phyloP scores from a whole-genome alignment of 208 protist genomes.

The Sergeia podlipaevii region DNA sequence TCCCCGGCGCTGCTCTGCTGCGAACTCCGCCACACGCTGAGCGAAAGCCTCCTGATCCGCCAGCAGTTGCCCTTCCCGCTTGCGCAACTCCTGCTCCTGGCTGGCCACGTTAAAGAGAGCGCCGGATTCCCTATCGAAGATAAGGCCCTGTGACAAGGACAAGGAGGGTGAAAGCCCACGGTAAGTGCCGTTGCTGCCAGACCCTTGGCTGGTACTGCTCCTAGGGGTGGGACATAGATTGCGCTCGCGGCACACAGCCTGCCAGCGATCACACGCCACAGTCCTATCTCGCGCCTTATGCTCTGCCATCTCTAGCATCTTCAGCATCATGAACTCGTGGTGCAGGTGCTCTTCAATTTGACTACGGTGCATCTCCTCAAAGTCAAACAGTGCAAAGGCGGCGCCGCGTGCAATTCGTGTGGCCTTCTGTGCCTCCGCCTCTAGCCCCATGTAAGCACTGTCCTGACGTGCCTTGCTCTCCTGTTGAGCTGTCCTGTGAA shows the following conservation, averaged over 20 bases:
- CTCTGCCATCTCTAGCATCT: slow-evolving; percentile 27
- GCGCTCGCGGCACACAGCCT: slow-evolving; percentile 28
- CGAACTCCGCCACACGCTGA: slow-evolving; percentile 33
- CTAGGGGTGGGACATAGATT: slow-evolving; percentile 1
- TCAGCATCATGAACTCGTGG: slow-evolving; percentile 17
- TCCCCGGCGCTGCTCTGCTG: slow-evolving; percentile 20
- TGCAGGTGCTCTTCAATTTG: slow-evolving; percentile 35
- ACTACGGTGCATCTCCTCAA: slow-evolving; percentile 38
- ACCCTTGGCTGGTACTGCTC: not conserved
- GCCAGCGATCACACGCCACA: slow-evolving; percentile 23
- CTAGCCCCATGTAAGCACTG: slow-evolving; percentile 23
- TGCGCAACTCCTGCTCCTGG: slow-evolving; percentile 27
- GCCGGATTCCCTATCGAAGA: too few relatives aligned
- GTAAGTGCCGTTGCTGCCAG: too few relatives aligned
- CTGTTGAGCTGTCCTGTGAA: too few relatives aligned
- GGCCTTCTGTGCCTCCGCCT: slow-evolving; percentile 6
- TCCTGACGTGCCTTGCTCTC: too few relatives aligned
- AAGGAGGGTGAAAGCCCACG: too few relatives aligned
- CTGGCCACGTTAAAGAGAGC: slow-evolving; percentile 13
- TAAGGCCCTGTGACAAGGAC: too few relatives aligned
- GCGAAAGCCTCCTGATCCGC: slow-evolving; percentile 31
- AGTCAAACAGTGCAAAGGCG: slow-evolving; percentile 11
- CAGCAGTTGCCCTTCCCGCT: slow-evolving; percentile 24
- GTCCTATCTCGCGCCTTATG: slow-evolving; percentile 21
- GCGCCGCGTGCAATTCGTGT: slow-evolving; percentile 1